Conservation (phyloP, 2,329 filamentous ascomycete species). For the Penicillium digitatum region DNA sequence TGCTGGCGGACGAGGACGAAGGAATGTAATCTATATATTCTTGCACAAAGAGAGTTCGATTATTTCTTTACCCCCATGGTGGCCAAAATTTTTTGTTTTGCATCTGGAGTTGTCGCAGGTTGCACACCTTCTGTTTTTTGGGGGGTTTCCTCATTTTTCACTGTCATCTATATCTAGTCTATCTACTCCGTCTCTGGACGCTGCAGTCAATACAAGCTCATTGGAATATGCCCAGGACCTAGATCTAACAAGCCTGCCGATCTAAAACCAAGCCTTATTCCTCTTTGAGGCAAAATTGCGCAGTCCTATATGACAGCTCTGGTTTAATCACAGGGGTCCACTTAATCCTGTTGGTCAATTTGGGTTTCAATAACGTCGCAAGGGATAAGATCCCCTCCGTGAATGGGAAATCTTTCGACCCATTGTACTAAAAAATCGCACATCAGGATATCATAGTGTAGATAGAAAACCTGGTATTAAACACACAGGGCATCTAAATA, state of each 20-base stretch:
- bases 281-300: background rate
- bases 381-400: background rate
- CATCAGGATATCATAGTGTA: background rate
- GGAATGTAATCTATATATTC: conserved; percentile 30
- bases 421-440: background rate
- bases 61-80: background rate
- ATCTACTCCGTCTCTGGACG: background rate
- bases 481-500: background rate
- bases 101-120: conserved; percentile 9
- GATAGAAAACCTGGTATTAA: background rate
- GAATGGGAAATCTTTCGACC: background rate
- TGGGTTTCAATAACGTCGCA: background rate
- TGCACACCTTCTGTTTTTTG: background rate
- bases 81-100: conserved; percentile 1
- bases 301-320: background rate
- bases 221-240: background rate
- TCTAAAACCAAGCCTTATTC: background rate
- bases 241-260: background rate
- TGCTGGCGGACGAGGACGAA: conserved; percentile 68
- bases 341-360: background rate
- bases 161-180: conserved; percentile 1
- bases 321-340: background rate
- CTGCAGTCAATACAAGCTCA: background rate
- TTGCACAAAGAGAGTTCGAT: background rate
- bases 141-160: background rate